Percentiles rank a stretch among this genome's conserved stretches.
phyloP scores from a whole-genome alignment of 371 early-diverging fungal species.

The Apophysomyces ossiformis region DNA sequence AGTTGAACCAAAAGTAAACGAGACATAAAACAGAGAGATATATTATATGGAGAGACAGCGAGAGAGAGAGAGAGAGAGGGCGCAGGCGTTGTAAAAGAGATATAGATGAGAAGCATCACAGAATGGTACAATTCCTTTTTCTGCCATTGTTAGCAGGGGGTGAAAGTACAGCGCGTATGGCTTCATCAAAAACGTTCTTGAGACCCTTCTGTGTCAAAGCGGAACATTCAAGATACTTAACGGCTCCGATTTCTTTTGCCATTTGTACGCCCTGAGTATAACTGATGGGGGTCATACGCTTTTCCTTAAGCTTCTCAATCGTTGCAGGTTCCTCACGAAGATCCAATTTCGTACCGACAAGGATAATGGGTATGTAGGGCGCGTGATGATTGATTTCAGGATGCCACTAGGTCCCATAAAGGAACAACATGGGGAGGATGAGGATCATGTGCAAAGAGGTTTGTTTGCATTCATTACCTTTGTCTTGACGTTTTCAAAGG shows the following conservation, averaged over 20 bases:
- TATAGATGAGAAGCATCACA: constrained; percentile 48
- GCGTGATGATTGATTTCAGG: constrained; percentile 95
- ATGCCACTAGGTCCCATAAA: constrained; percentile 69
- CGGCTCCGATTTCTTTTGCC: constrained; percentile 88
- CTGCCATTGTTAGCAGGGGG: constrained; percentile 66
- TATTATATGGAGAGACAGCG: constrained; percentile 34
- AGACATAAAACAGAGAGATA: neutral
- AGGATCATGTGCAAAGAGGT: neutral
- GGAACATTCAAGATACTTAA: constrained; percentile 96
- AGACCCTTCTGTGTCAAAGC: constrained; percentile 96
- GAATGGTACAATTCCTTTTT: constrained; percentile 74
- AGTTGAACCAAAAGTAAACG: too few relatives aligned
- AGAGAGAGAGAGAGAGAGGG: constrained; percentile 22
- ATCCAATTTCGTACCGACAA: constrained; percentile 98
- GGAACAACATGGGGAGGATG: neutral
- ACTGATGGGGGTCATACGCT: constrained; percentile 87
- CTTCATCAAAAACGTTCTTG: constrained; percentile 97
- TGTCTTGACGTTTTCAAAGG: constrained; percentile 90
- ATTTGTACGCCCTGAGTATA: constrained; percentile 87
- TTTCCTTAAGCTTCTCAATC: constrained; percentile 82
- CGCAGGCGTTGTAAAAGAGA: neutral
- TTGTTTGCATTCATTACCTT: constrained; percentile 53
- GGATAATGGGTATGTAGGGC: constrained; percentile 91
- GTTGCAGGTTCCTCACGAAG: constrained; percentile 90
- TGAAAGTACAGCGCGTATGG: constrained; percentile 90